Percentiles rank a stretch among this genome's conserved stretches.
Evolutionary conservation across 176 grass and related monocot genomes (phyloP).

Genomic region (Carex cristatella): DNA sequence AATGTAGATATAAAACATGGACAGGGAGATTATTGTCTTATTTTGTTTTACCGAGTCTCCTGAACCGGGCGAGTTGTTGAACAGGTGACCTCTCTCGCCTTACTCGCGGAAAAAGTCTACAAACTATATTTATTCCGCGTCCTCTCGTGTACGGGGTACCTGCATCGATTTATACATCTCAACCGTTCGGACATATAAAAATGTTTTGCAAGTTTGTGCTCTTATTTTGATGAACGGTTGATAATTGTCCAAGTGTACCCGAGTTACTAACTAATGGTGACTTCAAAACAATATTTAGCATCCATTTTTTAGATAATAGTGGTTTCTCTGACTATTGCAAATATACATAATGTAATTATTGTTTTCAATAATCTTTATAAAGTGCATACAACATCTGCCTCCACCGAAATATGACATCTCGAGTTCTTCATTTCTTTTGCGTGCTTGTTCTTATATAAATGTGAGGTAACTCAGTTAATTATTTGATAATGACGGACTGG

Average conservation of each 20-base stretch:
- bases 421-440: not conserved
- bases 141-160: not conserved
- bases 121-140: not conserved
- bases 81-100: not conserved
- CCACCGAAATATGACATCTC: too few relatives aligned
- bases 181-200: not conserved
- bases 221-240: not conserved
- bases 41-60: constrained; percentile 2
- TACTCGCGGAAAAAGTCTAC: not conserved
- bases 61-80: not conserved
- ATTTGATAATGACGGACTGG: not conserved
- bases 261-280: not conserved
- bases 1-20: not conserved
- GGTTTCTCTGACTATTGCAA: not conserved
- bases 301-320: too few relatives aligned
- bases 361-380: not conserved
- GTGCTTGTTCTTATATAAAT: not conserved
- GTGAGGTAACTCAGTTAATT: not conserved
- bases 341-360: not conserved
- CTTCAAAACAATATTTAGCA: too few relatives aligned
- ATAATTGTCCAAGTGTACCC: not conserved
- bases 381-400: too few relatives aligned
- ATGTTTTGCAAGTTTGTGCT: not conserved
- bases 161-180: not conserved
- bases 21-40: not conserved